These are phyloP conservation scores for Zanthoxylum bungeanum DNA, from an alignment of 345 rosid genomes.

Conservation along the genomic window DNA sequence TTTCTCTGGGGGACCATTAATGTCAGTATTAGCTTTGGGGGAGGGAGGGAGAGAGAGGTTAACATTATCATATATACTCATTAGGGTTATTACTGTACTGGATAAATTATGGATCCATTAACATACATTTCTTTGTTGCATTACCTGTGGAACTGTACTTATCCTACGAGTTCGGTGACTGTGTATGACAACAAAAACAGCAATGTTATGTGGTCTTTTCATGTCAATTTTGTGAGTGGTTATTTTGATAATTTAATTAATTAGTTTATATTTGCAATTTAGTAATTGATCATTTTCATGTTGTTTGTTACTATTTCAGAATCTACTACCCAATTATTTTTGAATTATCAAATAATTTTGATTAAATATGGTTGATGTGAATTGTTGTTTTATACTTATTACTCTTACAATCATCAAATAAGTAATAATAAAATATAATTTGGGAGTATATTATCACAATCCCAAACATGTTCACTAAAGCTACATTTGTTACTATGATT, in stretches of 20 bases:
- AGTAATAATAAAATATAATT: no score
- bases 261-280: background rate
- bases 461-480: no score
- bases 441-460: no score
- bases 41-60: background rate
- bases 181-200: background rate
- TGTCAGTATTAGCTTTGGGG: constrained; percentile 3
- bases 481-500: no score
- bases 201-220: background rate
- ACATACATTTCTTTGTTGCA: background rate
- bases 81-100: constrained; percentile 17
- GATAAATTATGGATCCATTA: background rate
- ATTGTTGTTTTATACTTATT: no score
- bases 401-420: no score
- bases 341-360: no score
- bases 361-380: no score
- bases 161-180: background rate
- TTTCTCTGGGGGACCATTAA: constrained; percentile 1
- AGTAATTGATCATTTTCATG: no score
- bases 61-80: background rate
- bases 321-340: no score
- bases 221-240: background rate
- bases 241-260: background rate
- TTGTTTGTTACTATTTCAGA: background rate
- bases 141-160: background rate